Evolutionary conservation across 2,329 filamentous ascomycete species (phyloP).

Genomic region (Trichoderma pleuroti): DNA sequence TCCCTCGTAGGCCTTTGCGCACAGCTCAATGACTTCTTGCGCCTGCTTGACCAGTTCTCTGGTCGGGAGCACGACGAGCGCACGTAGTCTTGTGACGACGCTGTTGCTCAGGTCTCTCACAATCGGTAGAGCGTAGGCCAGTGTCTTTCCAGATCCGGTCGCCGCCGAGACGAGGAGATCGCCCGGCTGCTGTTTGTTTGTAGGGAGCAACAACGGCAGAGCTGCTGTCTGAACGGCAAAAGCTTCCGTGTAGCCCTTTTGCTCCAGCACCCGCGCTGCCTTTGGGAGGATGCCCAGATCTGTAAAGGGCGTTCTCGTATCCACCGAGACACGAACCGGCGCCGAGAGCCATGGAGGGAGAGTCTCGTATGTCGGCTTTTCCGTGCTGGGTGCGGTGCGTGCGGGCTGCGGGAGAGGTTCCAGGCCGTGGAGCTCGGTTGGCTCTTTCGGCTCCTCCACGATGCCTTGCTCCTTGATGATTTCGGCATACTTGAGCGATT

Average conservation of each 20-base stretch:
- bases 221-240: slow-evolving; percentile 49
- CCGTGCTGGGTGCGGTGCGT: slow-evolving; percentile 52
- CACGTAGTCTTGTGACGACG: slow-evolving; percentile 64
- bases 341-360: slow-evolving; percentile 77
- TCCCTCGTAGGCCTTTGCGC: slow-evolving; percentile 58
- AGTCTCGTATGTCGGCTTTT: slow-evolving; percentile 68
- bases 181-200: slow-evolving; percentile 57
- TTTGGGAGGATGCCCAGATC: slow-evolving; percentile 60
- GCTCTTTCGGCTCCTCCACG: slow-evolving; percentile 39
- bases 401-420: slow-evolving; percentile 78
- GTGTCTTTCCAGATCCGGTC: slow-evolving; percentile 92
- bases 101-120: slow-evolving; percentile 69
- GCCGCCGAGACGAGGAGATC: slow-evolving; percentile 89
- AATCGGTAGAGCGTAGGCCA: slow-evolving; percentile 86
- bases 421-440: slow-evolving; percentile 58
- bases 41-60: slow-evolving; percentile 87
- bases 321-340: slow-evolving; percentile 65
- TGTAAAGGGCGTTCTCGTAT: slow-evolving; percentile 58
- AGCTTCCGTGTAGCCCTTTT: slow-evolving; percentile 48
- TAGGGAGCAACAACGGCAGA: slow-evolving; percentile 73
- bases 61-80: slow-evolving; percentile 84
- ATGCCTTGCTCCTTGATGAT: slow-evolving; percentile 33
- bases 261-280: slow-evolving; percentile 58
- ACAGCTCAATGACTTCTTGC: slow-evolving; percentile 71
- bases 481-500: slow-evolving; percentile 49